Evolutionary conservation across 2,329 filamentous ascomycete genomes (phyloP), one percentile per base, ranked within the genome.

Genomic region (Phialophora macrospora): DNA sequence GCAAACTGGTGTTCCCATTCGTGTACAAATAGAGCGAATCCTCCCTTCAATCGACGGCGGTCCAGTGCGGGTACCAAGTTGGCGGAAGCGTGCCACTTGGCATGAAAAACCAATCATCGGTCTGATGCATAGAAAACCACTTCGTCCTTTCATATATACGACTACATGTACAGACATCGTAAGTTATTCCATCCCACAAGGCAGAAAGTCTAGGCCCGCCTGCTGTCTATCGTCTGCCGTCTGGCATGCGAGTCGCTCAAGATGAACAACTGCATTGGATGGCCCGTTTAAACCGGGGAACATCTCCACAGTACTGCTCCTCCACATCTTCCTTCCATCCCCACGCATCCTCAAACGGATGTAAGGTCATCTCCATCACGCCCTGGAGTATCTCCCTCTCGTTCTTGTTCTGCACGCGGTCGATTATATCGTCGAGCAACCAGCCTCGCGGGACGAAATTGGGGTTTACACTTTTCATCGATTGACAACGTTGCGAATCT

Each of bases 251-350:
- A 41, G 17, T 51, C 49, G 58, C 34, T 62, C 61, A 64, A 28
- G 94, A 97, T 76, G 92, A 97, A 79, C 95, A 99, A 76, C 92
- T 96, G 77, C 95, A 98, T 81, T 97, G 94, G 86, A 97, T 88
- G 38, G 90, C 91, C 71, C 92, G 86, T 78, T 88, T 87, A 54
- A 83, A 83, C 75, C 85, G 87, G 0, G 94, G 94, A 62, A 96
- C 92, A 78, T 97, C 93, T 1, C 91, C 90, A 72, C 89, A 92
- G 82, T 92, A 96, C 68, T 93, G 83, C 72, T 88, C 83, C 77
- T 97, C 94, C 75, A 97, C 91, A 17, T 87, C 86, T 60, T 80
- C 80, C 69, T 95, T 82, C 63, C 81, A 85, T 82, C 69, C 79
- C 78, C 72, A 83, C 74, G 54, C 81, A 78, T 98, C 94, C 64